Percentiles rank a stretch among this genome's conserved stretches.
phyloP scores from a whole-genome alignment of 768 basidiomycete species.

The Termitomyces sp. region DNA sequence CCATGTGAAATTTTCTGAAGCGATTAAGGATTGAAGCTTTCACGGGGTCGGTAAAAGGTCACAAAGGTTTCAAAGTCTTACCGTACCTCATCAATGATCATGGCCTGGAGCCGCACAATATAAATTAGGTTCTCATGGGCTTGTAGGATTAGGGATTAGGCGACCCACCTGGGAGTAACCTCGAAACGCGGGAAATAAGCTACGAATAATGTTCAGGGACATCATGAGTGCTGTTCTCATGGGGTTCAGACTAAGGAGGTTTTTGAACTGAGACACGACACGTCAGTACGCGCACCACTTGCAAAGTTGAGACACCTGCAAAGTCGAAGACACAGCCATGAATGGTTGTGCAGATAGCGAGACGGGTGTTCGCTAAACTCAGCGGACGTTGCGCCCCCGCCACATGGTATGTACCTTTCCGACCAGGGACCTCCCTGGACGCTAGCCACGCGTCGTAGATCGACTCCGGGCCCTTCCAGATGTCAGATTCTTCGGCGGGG shows the following conservation, averaged over 20 bases:
- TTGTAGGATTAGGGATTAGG: slow-evolving; percentile 5
- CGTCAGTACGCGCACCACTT: slow-evolving; percentile 8
- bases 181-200: slow-evolving; percentile 75
- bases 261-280: slow-evolving; percentile 28
- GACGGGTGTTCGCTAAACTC: slow-evolving; percentile 46
- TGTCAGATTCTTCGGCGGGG: slow-evolving; percentile 1
- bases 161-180: slow-evolving; percentile 69
- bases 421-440: slow-evolving; percentile 46
- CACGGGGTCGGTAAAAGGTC: slow-evolving; percentile 12
- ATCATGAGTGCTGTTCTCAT: slow-evolving; percentile 68
- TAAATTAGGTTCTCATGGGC: slow-evolving; percentile 13
- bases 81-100: slow-evolving; percentile 80
- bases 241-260: slow-evolving; percentile 54
- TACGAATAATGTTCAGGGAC: slow-evolving; percentile 62
- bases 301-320: slow-evolving; percentile 24
- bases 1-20: slow-evolving; percentile 71
- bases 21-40: slow-evolving; percentile 66
- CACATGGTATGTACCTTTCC: slow-evolving; percentile 41
- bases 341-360: slow-evolving; percentile 49
- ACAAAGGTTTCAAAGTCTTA: slow-evolving; percentile 12
- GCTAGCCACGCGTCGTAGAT: slow-evolving; percentile 54
- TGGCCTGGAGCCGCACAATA: slow-evolving; percentile 36
- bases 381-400: slow-evolving; percentile 71
- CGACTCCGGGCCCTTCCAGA: slow-evolving; percentile 20
- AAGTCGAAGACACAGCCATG: slow-evolving; percentile 52